Evolutionary conservation across 306 rosid genomes (phyloP), one percentile per base, ranked within the genome.

Genomic region (Neltuma alba): DNA sequence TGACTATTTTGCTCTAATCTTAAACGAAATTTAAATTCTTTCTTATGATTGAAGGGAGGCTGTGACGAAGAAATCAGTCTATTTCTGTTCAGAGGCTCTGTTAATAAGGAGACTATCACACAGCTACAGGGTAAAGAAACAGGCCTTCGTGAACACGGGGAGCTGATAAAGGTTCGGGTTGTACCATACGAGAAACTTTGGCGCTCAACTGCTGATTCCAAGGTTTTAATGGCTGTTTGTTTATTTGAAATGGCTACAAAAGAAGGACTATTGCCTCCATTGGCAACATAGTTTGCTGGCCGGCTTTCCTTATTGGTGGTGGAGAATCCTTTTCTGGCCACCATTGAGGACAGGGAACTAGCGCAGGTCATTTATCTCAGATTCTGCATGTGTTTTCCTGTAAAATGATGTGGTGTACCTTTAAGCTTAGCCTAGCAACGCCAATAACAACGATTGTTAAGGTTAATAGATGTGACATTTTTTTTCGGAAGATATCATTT

Each of bases 141-240:
- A 0, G 99, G 99, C 27, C 96, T 92, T 55, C 91, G 91, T 3
- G 98, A 95, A 23, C 94, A 91, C 20, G 99, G 98, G 16, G 98
- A 92, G 86, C 85, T 92, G 79, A 95, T 95, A 67, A 91, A 89
- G 89, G 92, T 92, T 41, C 78, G 76, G 36, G 96, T 91, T 14
- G 85, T 91, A 71, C 92, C 96, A 14, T 95, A 95, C 72, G 88
- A 78, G 69, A 88, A 86, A 27, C 94, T 92, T 64, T 95, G 99
- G 99, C 89, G 90, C 64, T 44, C 84, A 12, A 95, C 99, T 37
- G 90, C 95, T 1, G 99, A 95, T 83, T 89, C 96, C 41, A 89
- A 92, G 88, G 97, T 86, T 74, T 85, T 95, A 72, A 66, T 83
- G 70, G 97, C 99, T 50, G 67, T 95, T 40, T 88, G 94, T 18